A percentile compares a stretch with the other conserved stretches of the same genome.
Evolutionary conservation across 768 basidiomycete genomes (phyloP).

Genomic region (Postia placenta): DNA sequence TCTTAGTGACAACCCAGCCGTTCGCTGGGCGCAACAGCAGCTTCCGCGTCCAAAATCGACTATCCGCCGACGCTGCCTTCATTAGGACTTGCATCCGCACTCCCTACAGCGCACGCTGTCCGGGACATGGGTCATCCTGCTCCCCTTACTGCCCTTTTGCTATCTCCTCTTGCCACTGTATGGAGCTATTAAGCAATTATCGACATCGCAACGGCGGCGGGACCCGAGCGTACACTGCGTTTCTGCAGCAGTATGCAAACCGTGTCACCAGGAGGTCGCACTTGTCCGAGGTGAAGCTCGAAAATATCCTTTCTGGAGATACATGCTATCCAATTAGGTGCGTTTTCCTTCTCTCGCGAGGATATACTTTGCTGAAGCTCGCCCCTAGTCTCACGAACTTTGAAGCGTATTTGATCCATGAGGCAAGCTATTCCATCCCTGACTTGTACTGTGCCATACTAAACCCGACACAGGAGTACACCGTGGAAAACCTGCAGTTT

Average conservation of each 20-base stretch:
- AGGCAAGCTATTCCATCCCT: too few species aligned
- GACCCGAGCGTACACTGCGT: neutral
- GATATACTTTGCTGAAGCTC: slow-evolving; percentile 1
- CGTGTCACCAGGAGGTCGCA: neutral
- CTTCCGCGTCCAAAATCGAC: too few species aligned
- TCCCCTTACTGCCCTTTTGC: slow-evolving; percentile 76
- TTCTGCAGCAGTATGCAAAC: neutral
- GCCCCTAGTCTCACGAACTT: slow-evolving; percentile 28
- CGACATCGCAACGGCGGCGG: neutral
- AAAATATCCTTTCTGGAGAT: slow-evolving; percentile 31
- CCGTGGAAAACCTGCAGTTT: slow-evolving; percentile 26
- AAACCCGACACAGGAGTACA: slow-evolving; percentile 14
- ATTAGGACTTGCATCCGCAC: too few species aligned
- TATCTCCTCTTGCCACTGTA: slow-evolving; percentile 86
- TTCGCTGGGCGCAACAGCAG: too few species aligned
- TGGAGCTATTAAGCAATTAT: slow-evolving; percentile 59
- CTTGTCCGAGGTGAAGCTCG: slow-evolving; percentile 12
- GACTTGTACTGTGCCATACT: too few species aligned
- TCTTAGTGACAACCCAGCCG: too few species aligned
- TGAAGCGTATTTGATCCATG: slow-evolving; percentile 20
- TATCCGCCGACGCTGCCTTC: too few species aligned
- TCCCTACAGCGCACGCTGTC: too few species aligned
- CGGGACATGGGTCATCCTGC: too few species aligned
- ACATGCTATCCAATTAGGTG: slow-evolving; percentile 35
- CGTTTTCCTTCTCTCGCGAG: neutral